Base-by-base conservation (phyloP, 2,329 filamentous ascomycete species). In the Venturia pyrina region DNA sequence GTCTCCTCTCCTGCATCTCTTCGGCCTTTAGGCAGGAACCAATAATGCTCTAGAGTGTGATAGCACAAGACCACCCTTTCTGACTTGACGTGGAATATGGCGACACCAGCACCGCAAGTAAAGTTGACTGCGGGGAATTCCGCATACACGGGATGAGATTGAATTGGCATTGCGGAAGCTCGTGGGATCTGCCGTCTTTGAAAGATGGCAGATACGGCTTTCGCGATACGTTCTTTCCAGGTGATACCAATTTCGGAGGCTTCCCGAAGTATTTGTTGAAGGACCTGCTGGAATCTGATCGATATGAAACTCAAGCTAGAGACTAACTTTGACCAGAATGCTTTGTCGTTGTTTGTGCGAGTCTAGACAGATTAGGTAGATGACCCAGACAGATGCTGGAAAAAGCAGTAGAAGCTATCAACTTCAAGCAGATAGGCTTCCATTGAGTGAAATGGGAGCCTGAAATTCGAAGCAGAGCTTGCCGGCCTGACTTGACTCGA, bases 11-110 rank as follows among this genome's bases (percentile, higher is more conserved):
- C 77, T 0, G 77, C 78, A 70, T 82, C 80, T 34, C 78, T 71
- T 5, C 80, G 72, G 1, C 81, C 80, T 68, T 82, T 83, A 5
- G 80, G 80, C 10, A 82, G 70, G 69, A 82, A 82, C 70, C 75
- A 81, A 69, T 78, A 79, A 32, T 72, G 70, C 64, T 79, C 73
- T 15, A 68, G 66, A 17, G 70, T 71, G 66, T 80, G 78, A 67
- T 77, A 79, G 72, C 80, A 82, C 13, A 83, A 70, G 0, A 82
- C 80, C 1, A 82, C 79, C 48, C 80, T 72, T 6, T 71, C 70
- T 8, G 75, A 74, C 1, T 78, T 78, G 32, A 82, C 69, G 68
- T 82, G 81, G 71, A 82, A 83, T 50, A 82, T 82, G 1, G 79
- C 80, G 0, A 81, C 79, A 17, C 81, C 81, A 19, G 72, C 75